phyloP scores from a whole-genome alignment of 495 filamentous ascomycete species.

The Lentithecium fluviatile region DNA sequence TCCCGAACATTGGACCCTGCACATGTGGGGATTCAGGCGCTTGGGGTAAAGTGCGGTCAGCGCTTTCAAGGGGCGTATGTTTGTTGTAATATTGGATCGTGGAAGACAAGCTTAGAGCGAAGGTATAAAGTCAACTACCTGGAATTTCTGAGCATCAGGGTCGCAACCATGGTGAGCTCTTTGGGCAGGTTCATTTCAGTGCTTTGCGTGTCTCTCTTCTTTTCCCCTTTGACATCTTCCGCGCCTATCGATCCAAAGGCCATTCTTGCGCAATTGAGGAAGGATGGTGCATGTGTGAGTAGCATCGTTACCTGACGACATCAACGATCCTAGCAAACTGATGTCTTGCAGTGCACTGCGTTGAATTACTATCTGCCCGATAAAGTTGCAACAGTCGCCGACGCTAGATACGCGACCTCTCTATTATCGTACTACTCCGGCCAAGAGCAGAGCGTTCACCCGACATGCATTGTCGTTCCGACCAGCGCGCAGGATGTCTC shows the following conservation, averaged over 20 bases:
- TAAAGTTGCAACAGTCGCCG: slow-evolving; percentile 17
- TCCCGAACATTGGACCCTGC: no score
- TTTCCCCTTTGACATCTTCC: background rate
- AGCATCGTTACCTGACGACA: background rate
- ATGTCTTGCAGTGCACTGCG: slow-evolving; percentile 24
- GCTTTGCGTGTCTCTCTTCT: background rate
- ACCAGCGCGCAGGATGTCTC: slow-evolving; percentile 28
- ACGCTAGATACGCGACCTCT: slow-evolving; percentile 23
- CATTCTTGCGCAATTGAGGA: slow-evolving; percentile 12
- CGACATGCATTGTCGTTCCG: slow-evolving; percentile 35
- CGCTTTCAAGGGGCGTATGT: no score
- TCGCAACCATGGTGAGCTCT: no score
- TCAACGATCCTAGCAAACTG: background rate
- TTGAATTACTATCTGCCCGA: slow-evolving; percentile 26
- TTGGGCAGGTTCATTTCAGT: background rate
- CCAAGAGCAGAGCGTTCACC: slow-evolving; percentile 29
- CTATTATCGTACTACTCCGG: slow-evolving; percentile 28
- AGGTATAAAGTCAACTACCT: no score
- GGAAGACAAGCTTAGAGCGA: no score
- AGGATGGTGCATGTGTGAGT: slow-evolving; percentile 25
- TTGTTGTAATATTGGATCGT: no score
- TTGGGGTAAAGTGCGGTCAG: no score
- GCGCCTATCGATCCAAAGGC: slow-evolving; percentile 7
- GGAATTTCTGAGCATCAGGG: no score
- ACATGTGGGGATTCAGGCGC: no score